Base-by-base conservation (phyloP, 768 basidiomycete species). In the Lactarius deliciosus region DNA sequence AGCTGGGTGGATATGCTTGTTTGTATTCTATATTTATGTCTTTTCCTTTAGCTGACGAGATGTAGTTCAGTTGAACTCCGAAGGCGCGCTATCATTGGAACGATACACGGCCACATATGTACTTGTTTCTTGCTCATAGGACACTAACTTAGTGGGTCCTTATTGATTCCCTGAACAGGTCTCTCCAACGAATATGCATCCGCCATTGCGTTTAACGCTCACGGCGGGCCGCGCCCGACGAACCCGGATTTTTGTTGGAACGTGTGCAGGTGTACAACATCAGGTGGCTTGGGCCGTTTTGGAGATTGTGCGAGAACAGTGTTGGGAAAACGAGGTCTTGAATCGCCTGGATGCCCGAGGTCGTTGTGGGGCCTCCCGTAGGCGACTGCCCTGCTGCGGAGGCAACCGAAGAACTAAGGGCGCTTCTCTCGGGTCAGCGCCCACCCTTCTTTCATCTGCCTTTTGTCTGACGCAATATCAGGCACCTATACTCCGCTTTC, bases 231-330 rank as follows among this genome's bases (percentile, higher is more conserved):
- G 76, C 86, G 5, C 89, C 91, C 1, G 84, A 86, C 57, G 92
- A 93, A 71, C 86, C 91, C 1, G 92, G 92, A 0, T 92, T 91
- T 69, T 68, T 86, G 10, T 81, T 94, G 4, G 86, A 91, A 68
- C 81, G 82, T 63, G 80, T 93, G 1, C 89, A 86, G 3, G 90
- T 94, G 20, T 84, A 82, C 63, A 89, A 81, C 34, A 81, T 92
- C 86, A 85, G 69, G 86, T 93, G 72, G 85, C 91, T 1, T 91
- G 87, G 85, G 86, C 83, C 2, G 83, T 93, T 56, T 74, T 93
- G 22, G 91, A 93, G 88, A 82, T 94, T 71, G 89, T 93, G 5
- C 82, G 83, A 65, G 91, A 93, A 67, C 92, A 93, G 76, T 90
- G 88, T 71, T 94, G 92, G 92, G 72, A 93, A 18, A 94, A 93